Percentiles rank a stretch among this genome's conserved stretches.
These are phyloP conservation scores for Chenopodium suecicum DNA, from an alignment of 148 eudicot species.

Conservation along the genomic window DNA sequence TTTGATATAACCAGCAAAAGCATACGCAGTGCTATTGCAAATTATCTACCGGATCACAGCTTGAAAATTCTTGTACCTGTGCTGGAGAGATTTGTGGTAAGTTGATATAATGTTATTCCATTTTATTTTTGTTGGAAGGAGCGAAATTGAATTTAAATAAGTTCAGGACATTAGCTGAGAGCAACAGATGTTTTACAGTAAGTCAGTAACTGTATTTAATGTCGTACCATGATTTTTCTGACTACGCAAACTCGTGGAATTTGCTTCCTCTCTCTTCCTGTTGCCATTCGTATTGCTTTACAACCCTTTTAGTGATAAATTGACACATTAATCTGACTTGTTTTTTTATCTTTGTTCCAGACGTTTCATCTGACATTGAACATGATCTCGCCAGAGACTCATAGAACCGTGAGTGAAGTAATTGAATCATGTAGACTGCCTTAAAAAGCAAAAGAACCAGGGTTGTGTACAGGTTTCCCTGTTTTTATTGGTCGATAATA, in stretches of 20 bases:
- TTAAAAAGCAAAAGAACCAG: conserved; percentile 35
- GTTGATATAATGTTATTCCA: conserved; percentile 11
- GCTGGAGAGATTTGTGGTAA: conserved; percentile 98
- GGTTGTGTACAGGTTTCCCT: conserved; percentile 21
- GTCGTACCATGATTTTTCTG: not conserved
- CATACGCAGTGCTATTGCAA: conserved; percentile 66
- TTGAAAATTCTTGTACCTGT: conserved; percentile 83
- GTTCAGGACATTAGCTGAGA: not conserved
- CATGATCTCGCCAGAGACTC: conserved; percentile 95
- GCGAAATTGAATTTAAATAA: no score
- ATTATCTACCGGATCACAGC: conserved; percentile 69
- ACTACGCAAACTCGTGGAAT: not conserved
- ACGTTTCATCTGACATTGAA: conserved; percentile 84
- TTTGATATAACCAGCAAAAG: conserved; percentile 46
- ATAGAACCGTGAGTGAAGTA: conserved; percentile 74
- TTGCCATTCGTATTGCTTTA: no score
- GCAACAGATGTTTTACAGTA: no score
- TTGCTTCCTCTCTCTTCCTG: not conserved
- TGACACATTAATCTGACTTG: not conserved
- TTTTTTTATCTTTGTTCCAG: conserved; percentile 35
- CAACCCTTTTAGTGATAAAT: not conserved
- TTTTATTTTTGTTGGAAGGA: not conserved
- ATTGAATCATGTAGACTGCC: conserved; percentile 70
- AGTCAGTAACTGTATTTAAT: not conserved
- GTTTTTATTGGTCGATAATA: conserved; percentile 5